Evolutionary conservation across 805 yeast species (phyloP), one percentile per base, ranked within the genome.

Genomic region (Zygosaccharomyces bailii): DNA sequence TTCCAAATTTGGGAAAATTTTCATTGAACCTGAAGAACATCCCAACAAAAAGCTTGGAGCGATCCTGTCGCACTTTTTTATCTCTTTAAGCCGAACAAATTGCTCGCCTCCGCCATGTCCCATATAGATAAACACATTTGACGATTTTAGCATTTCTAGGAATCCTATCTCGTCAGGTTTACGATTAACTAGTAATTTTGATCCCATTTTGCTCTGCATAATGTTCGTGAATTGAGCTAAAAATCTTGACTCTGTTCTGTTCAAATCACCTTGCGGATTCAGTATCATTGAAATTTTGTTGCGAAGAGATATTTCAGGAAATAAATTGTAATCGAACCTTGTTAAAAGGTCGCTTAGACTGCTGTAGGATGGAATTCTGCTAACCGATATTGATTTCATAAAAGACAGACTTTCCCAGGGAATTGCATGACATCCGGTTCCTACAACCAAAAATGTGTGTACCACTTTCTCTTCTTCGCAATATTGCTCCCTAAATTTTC

Each of bases 41-140:
- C 99, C 99, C 36, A 93, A 66, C 17, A 93, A 69, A 34, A 89
- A 70, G 20, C 76, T 67, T 0, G 89, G 86, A 0, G 89, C 80
- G 7, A 80, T 60, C 0, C 42, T 46, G 2, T 53, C 44, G 45
- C 72, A 60, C 8, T 68, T 66, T 42, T 76, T 76, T 34, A 89
- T 64, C 0, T 75, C 65, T 4, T 79, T 71, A 1, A 82, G 70
- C 23, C 80, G 72, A 8, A 87, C 68, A 57, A 80, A 88, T 49
- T 85, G 89, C 50, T 87, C 91, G n/a, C 98, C 96, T 4, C 96
- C 93, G 0, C 98, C 97, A 65, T 93, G 99, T 0, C 99, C 99
- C 44, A 90, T 72, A 60, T 86, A 93, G 0, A 91, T 69, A 53
- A 84, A 84, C 6, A 86, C 51, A 30, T 76, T 71, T 1, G 75